Base-by-base conservation (phyloP, 768 basidiomycete species). In the Calocybe indica region DNA sequence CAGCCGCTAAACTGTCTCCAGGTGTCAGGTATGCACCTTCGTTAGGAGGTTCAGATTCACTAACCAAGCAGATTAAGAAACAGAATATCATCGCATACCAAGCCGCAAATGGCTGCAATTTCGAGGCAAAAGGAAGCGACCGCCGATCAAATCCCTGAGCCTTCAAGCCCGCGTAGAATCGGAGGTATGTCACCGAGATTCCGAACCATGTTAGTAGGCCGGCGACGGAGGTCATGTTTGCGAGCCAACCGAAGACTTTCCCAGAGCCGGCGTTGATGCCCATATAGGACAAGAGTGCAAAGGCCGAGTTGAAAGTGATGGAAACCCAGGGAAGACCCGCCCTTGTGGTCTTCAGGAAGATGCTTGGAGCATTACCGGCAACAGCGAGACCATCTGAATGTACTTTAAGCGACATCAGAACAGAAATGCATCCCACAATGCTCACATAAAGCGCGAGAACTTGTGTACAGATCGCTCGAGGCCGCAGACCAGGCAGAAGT, bases 401-500 rank as follows among this genome's bases (percentile, higher is more conserved):
- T 37, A 35, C 7, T 38, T 35, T 39, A 33, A 32, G 6, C 14
- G 34, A 43, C 38, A 12, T n/a, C 12, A 22, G 14, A 3, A 6
- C 5, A 4, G 22, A 22, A 22, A 22, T 2, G 22, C 22, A 22
- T 22, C 22, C 33, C 11, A 30, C 37, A 33, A 28, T n/a, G 72
- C 84, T 56, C 52, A 88, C 87, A 94, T 7, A 97, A 74, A 0
- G 87, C 88, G 46, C 88, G 82, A 12, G 92, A 92, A 40, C 85
- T 85, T 3, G 91, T 93, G 68, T 92, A 95, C 40, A 96, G 63
- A 61, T 95, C 92, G 62, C 85, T 88, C 15, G 84, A 85, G 5
- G 88, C 90, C 32, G 93, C 92, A 22, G 92, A 95, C 85, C 89
- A 93, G 5, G 93, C 92, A 2, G 92, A 90, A 35, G 87, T 90